Base-by-base conservation (phyloP, 805 yeast species). In the Kazachstania viticola region DNA sequence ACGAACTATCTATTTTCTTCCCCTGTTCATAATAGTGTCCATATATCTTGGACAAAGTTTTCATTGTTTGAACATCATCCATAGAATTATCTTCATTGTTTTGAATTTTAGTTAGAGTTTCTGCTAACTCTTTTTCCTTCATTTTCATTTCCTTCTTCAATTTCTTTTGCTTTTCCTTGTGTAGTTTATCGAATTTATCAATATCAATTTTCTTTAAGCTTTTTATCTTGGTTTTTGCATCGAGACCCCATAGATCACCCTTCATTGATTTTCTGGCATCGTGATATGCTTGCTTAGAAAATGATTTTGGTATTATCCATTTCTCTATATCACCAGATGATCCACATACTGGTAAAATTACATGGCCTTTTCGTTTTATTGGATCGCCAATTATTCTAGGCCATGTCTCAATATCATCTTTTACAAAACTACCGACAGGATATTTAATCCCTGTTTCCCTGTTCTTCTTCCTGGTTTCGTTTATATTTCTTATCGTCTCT, bases 181-280 rank as follows among this genome's bases (percentile, higher is more conserved):
- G 49, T 14, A 48, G 27, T 17, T 35, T 30, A 31, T 53, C 49
- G 14, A 54, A 44, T 27, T 48, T 47, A 3, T 29, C 38, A 3
- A 49, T 46, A 27, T 51, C 48, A 14, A 51, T 31, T 16, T 40
- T 40, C 6, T 47, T 49, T 29, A 43, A 41, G 14, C 49, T 60
- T 29, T 51, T 50, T 3, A 58, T 44, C 18, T 63, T 66, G 2
- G 72, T 62, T 50, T 79, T 79, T 3, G 75, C 75, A 22, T 69
- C 80, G 25, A 75, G 54, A 0, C 80, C 77, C 98, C 97, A 91
- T 32, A 77, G 57, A 51, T 91, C 98, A 15, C 95, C 95, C 49
- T 71, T 70, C n/a, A 56, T 56, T 0, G 83, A 72, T 53, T 91
- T 88, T 34, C 96, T 67, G 0, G 95, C 95, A 60, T 91, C 97